These are phyloP conservation scores for Coniophora puteana DNA, from an alignment of 1,284 basidiomycete species.

Conservation along the genomic window DNA sequence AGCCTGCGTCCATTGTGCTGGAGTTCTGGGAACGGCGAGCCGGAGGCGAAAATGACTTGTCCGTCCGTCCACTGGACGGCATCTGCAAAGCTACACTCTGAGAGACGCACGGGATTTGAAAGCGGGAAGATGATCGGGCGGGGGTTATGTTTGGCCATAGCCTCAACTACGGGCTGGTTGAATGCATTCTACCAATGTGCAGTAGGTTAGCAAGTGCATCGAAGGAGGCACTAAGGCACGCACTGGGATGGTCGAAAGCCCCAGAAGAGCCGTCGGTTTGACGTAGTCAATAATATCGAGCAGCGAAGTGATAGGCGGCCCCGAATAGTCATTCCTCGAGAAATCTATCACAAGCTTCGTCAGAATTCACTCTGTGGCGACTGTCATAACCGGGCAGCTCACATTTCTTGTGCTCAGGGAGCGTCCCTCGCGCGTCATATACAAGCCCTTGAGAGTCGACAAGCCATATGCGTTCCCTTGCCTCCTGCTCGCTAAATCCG, in stretches of 20 bases:
- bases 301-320: constrained; percentile 72
- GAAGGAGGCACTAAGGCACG: constrained; percentile 11
- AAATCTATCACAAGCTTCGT: constrained; percentile 49
- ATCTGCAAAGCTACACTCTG: constrained; percentile 84
- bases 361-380: constrained; percentile 3
- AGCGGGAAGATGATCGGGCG: constrained; percentile 95
- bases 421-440: constrained; percentile 55
- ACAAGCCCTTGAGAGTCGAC: constrained; percentile 88
- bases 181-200: constrained; percentile 61
- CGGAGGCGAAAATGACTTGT: constrained; percentile 83
- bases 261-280: constrained; percentile 88
- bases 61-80: constrained; percentile 77
- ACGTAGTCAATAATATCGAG: constrained; percentile 83
- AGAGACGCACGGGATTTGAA: constrained; percentile 88
- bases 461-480: constrained; percentile 77
- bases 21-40: constrained; percentile 82
- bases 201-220: constrained; percentile 6
- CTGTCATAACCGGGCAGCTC: constrained; percentile 17
- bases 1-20: constrained; percentile 55
- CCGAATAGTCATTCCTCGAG: constrained; percentile 76
- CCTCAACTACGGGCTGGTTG: constrained; percentile 67
- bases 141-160: constrained; percentile 84
- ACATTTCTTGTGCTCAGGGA: constrained; percentile 86
- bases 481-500: constrained; percentile 76
- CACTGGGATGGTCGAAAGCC: constrained; percentile 82